Evolutionary conservation across 768 basidiomycete species (phyloP).

Genomic region (Naganishia kalamii): DNA sequence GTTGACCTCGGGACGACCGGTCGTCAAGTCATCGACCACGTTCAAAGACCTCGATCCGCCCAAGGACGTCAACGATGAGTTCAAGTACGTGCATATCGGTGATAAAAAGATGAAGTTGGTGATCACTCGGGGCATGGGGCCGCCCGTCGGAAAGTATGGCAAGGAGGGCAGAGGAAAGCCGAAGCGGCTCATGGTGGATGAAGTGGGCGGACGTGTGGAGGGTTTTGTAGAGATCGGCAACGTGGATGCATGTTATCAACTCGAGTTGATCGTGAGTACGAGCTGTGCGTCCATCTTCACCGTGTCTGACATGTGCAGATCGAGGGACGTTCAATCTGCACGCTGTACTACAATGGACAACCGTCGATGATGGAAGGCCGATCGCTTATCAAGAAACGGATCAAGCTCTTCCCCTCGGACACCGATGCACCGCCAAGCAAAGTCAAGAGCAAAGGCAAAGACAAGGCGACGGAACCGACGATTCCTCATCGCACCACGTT

Average conservation of each 20-base stretch:
- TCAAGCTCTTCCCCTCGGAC: background rate
- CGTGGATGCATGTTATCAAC: background rate
- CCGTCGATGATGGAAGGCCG: background rate
- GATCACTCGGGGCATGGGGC: background rate
- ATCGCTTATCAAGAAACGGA: background rate
- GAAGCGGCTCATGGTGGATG: background rate
- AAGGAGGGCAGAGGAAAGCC: constrained; percentile 12
- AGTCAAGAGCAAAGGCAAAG: constrained; percentile 3
- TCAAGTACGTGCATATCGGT: constrained; percentile 5
- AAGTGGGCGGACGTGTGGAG: background rate
- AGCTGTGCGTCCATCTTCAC: no score
- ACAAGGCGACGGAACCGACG: background rate
- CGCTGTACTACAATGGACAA: constrained; percentile 15
- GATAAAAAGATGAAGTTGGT: constrained; percentile 11
- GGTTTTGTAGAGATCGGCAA: constrained; percentile 11
- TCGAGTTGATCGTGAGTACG: background rate
- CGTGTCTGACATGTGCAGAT: background rate
- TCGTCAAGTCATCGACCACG: background rate
- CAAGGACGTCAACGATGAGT: background rate
- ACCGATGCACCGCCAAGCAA: background rate
- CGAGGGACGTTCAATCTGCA: background rate
- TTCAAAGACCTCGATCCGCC: constrained; percentile 1
- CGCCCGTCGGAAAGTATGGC: constrained; percentile 4
- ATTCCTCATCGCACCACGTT: constrained; percentile 4
- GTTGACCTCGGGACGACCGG: background rate